Evolutionary conservation across 495 filamentous ascomycete genomes (phyloP).

Genomic region (Penicillium fimorum): DNA sequence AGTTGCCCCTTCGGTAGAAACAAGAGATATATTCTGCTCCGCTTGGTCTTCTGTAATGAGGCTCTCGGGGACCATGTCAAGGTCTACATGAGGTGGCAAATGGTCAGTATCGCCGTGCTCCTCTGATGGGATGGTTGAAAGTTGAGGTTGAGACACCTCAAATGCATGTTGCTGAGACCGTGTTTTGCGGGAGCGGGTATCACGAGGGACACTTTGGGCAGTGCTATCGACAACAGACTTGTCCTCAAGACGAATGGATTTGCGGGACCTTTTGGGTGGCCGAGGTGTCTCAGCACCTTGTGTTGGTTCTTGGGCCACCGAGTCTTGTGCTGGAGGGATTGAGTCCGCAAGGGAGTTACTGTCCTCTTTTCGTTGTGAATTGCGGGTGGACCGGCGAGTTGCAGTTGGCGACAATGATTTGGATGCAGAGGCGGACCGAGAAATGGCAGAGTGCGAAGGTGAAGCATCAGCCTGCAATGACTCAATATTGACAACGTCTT

Average conservation of each 20-base stretch:
- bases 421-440: constrained; percentile 7
- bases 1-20: constrained; percentile 25
- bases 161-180: constrained; percentile 15
- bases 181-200: constrained; percentile 23
- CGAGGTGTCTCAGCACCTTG: constrained; percentile 12
- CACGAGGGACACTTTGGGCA: constrained; percentile 7
- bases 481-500: constrained; percentile 11
- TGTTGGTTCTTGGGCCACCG: not conserved
- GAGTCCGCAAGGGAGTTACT: constrained; percentile 2
- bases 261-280: constrained; percentile 23
- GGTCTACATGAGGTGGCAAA: not conserved
- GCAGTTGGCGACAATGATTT: constrained; percentile 19
- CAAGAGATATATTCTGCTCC: not conserved
- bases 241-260: constrained; percentile 30
- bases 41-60: not conserved
- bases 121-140: not conserved
- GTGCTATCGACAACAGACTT: constrained; percentile 17
- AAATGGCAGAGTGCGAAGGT: constrained; percentile 17
- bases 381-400: constrained; percentile 26
- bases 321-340: constrained; percentile 11
- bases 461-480: constrained; percentile 16
- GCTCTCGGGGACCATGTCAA: constrained; percentile 7
- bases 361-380: constrained; percentile 20
- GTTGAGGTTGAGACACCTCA: constrained; percentile 1
- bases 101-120: not conserved